Evolutionary conservation across 2,329 filamentous ascomycete species (phyloP).

Genomic region (Cercospora sp.): DNA sequence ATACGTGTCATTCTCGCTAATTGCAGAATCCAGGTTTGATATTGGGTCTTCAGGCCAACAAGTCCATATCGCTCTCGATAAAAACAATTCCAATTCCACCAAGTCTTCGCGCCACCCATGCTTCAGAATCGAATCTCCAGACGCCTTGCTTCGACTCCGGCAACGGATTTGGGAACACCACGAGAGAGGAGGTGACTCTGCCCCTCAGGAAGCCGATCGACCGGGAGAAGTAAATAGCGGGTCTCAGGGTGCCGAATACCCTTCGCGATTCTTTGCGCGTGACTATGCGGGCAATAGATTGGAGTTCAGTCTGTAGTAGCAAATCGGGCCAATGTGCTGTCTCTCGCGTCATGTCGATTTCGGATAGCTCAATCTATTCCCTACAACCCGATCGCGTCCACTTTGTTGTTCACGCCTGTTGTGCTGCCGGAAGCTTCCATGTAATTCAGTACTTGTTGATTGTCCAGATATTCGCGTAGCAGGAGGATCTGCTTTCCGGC

Average conservation of each 20-base stretch:
- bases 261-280: conserved; percentile 61
- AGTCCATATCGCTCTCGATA: conserved; percentile 55
- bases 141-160: conserved; percentile 53
- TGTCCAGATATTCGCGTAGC: conserved; percentile 14
- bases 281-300: conserved; percentile 46
- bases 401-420: conserved; percentile 2
- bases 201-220: conserved; percentile 56
- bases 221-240: conserved; percentile 53
- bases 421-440: conserved; percentile 13
- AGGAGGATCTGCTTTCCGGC: conserved; percentile 12
- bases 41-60: conserved; percentile 54
- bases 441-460: conserved; percentile 12
- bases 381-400: conserved; percentile 8
- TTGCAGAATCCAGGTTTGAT: conserved; percentile 49
- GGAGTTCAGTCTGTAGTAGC: conserved; percentile 41
- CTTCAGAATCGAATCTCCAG: conserved; percentile 53
- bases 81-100: conserved; percentile 39
- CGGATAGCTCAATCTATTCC: background rate
- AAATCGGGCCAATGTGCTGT: background rate
- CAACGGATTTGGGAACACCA: conserved; percentile 55
- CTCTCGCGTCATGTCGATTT: conserved; percentile 1
- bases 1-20: conserved; percentile 6
- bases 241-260: conserved; percentile 59
- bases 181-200: conserved; percentile 49
- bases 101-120: conserved; percentile 58